phyloP scores from a whole-genome alignment of 2,329 filamentous ascomycete species.

The Ophiocordyceps sinensis region DNA sequence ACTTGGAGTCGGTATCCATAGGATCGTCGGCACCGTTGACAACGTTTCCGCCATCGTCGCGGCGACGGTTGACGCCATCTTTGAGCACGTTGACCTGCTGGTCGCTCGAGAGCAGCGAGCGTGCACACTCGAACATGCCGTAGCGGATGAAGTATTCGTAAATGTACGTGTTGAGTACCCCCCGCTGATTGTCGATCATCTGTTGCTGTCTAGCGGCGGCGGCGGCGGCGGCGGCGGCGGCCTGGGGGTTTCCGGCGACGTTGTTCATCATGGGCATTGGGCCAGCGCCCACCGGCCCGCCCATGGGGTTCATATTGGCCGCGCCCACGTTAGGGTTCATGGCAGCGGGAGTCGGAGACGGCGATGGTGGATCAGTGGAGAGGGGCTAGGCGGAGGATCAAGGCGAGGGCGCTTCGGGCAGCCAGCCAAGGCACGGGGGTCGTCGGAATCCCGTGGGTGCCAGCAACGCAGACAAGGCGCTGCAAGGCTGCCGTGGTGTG shows the following conservation, averaged over 20 bases:
- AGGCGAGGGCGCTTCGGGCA: neutral
- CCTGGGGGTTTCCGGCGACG: slow-evolving; percentile 23
- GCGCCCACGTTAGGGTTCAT: slow-evolving; percentile 52
- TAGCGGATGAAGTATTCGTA: slow-evolving; percentile 86
- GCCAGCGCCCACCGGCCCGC: slow-evolving; percentile 44
- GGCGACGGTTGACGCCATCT: slow-evolving; percentile 53
- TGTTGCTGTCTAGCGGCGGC: slow-evolving; percentile 22
- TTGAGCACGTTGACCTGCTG: slow-evolving; percentile 53
- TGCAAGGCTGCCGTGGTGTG: slow-evolving; percentile 9
- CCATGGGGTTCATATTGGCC: slow-evolving; percentile 56
- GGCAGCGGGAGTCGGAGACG: slow-evolving; percentile 9
- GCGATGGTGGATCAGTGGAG: slow-evolving; percentile 2
- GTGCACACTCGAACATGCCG: slow-evolving; percentile 71
- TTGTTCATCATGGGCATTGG: slow-evolving; percentile 57
- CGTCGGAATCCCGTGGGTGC: slow-evolving; percentile 10
- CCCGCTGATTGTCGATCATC: slow-evolving; percentile 32
- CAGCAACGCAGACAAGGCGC: slow-evolving; percentile 12
- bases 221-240: slow-evolving; percentile 13
- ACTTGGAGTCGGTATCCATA: slow-evolving; percentile 75
- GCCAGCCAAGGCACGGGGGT: slow-evolving; percentile 3
- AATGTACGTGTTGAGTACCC: slow-evolving; percentile 69
- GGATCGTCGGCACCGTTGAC: slow-evolving; percentile 58
- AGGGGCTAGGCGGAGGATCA: neutral
- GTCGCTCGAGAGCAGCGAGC: slow-evolving; percentile 53
- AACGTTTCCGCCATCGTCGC: slow-evolving; percentile 52